These are phyloP conservation scores for Quercus berberidifolia DNA, from an alignment of 306 rosid species.

Conservation along the genomic window DNA sequence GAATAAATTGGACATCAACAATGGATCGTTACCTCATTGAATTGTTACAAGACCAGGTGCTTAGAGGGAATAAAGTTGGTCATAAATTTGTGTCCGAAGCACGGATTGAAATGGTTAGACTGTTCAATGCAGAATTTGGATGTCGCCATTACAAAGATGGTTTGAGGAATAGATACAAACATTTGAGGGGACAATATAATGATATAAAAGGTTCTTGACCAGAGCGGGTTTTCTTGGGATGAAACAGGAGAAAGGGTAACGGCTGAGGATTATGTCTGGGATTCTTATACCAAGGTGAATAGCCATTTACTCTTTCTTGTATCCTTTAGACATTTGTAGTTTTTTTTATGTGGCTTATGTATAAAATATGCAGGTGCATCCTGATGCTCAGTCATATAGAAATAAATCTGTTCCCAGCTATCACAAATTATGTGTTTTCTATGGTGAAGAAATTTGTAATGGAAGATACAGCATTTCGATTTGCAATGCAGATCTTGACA, in stretches of 20 bases:
- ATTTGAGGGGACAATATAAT: constrained; percentile 9
- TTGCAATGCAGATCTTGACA: not conserved
- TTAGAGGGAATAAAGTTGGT: constrained; percentile 16
- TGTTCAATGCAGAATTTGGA: constrained; percentile 18
- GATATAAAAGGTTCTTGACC: constrained; percentile 9
- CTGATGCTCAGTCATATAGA: too few species aligned
- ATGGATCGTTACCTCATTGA: constrained; percentile 14
- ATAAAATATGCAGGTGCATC: too few species aligned
- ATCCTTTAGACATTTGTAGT: not conserved
- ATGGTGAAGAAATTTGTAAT: too few species aligned
- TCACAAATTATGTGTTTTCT: too few species aligned
- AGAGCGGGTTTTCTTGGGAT: constrained; percentile 11
- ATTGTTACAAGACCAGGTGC: constrained; percentile 9
- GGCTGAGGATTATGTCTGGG: constrained; percentile 2
- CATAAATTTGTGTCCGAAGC: not conserved
- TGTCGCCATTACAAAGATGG: constrained; percentile 4
- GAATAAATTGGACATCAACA: constrained; percentile 4
- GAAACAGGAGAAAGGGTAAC: constrained; percentile 10
- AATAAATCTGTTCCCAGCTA: too few species aligned
- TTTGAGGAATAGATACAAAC: constrained; percentile 10
- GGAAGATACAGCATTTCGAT: too few species aligned
- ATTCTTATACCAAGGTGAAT: constrained; percentile 10
- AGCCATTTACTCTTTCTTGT: not conserved
- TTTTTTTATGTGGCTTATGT: not conserved
- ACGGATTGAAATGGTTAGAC: constrained; percentile 11